Conservation (phyloP, 805 yeast species). For the Saccharomycopsis sp. region DNA sequence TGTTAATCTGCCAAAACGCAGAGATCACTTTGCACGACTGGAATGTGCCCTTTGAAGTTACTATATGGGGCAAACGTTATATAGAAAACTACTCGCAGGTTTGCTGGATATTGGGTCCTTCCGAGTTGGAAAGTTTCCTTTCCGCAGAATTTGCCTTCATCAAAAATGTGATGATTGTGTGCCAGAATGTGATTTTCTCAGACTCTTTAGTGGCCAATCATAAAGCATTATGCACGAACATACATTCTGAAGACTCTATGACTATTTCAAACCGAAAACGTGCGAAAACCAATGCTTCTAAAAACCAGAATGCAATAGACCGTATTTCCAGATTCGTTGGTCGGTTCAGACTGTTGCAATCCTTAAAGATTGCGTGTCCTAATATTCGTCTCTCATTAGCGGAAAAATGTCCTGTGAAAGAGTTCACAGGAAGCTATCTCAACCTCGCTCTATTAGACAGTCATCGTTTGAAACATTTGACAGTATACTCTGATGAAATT, state of each 20-base stretch:
- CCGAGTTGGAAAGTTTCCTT: neutral
- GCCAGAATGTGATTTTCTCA: neutral
- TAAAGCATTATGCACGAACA: neutral
- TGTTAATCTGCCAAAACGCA: neutral
- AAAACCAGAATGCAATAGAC: neutral
- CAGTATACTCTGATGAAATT: neutral
- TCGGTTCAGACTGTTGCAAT: neutral
- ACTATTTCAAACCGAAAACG: neutral
- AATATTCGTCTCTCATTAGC: neutral
- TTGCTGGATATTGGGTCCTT: neutral
- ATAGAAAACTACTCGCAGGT: neutral
- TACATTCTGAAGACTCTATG: neutral
- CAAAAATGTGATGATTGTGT: neutral
- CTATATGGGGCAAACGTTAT: neutral
- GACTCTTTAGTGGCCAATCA: neutral
- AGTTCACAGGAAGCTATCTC: neutral
- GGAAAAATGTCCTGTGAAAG: neutral
- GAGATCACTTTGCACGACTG: neutral
- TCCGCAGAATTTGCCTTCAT: neutral
- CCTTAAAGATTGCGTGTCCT: neutral
- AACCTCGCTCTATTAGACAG: neutral
- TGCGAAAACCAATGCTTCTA: neutral
- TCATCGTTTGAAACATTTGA: neutral
- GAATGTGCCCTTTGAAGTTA: neutral
- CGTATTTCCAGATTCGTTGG: neutral